These are phyloP conservation scores for Vitis hybrid DNA, from an alignment of 177 flowering plant genomes.

Conservation along the genomic window DNA sequence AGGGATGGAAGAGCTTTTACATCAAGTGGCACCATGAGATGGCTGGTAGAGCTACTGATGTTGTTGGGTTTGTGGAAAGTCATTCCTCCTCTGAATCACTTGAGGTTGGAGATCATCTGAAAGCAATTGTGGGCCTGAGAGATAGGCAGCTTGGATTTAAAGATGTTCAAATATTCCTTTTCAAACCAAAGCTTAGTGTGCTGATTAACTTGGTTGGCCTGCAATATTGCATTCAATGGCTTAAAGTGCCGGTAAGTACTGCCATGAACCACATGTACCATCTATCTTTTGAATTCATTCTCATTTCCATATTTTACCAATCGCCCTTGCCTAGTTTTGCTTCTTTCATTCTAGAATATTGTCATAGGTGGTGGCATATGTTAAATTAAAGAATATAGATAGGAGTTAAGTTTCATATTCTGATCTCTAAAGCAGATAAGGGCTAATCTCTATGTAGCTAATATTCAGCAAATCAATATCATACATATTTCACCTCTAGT, in stretches of 20 bases:
- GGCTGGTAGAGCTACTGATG: constrained; percentile 34
- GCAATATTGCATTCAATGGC: constrained; percentile 63
- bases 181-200: constrained; percentile 52
- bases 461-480: too few species aligned
- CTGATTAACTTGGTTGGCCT: constrained; percentile 73
- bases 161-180: constrained; percentile 69
- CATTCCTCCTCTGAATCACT: constrained; percentile 44
- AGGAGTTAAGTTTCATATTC: too few species aligned
- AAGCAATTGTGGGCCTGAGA: constrained; percentile 44
- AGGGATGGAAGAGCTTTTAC: constrained; percentile 76
- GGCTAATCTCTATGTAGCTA: too few species aligned
- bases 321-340: too few species aligned
- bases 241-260: constrained; percentile 53
- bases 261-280: neutral
- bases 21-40: constrained; percentile 53
- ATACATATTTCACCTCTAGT: too few species aligned
- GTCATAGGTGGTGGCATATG: too few species aligned
- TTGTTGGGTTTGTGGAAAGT: constrained; percentile 46
- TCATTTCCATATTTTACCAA: neutral
- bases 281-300: neutral
- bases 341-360: too few species aligned
- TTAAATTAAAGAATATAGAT: too few species aligned
- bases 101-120: constrained; percentile 55
- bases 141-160: constrained; percentile 46
- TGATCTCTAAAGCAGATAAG: too few species aligned